Conservation (phyloP, 2,329 filamentous ascomycete genomes). For the Microsporum canis region DNA sequence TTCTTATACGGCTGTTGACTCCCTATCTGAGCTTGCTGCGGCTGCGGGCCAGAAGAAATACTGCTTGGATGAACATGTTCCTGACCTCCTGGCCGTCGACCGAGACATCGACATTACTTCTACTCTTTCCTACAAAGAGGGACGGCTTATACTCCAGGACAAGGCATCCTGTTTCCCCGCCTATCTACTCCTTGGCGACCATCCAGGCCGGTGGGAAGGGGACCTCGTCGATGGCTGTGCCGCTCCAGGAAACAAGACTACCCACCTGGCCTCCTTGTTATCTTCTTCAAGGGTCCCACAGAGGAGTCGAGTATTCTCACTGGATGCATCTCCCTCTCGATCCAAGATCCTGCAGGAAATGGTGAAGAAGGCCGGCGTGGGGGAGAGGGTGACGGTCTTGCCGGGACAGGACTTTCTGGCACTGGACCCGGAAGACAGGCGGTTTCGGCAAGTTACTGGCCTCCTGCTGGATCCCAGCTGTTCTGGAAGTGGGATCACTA, state of each 20-base stretch:
- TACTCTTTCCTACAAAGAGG: conserved; percentile 59
- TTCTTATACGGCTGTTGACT: conserved; percentile 46
- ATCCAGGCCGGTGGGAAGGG: conserved; percentile 42
- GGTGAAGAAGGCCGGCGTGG: conserved; percentile 65
- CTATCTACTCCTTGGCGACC: conserved; percentile 59
- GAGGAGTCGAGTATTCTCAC: conserved; percentile 40
- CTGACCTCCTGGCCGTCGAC: conserved; percentile 69
- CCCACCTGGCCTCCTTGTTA: conserved; percentile 72
- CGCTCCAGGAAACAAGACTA: conserved; percentile 95
- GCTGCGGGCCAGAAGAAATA: conserved; percentile 37
- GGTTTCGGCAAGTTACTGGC: conserved; percentile 61
- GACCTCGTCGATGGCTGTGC: conserved; percentile 87
- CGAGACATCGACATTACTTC: conserved; percentile 60
- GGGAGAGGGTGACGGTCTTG: conserved; percentile 54
- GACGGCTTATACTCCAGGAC: conserved; percentile 81
- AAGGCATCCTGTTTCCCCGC: conserved; percentile 97
- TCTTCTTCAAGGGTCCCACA: conserved; percentile 17
- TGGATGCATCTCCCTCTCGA: conserved; percentile 38
- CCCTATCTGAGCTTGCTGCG: conserved; percentile 45
- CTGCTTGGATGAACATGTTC: conserved; percentile 68
- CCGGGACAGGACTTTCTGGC: conserved; percentile 72
- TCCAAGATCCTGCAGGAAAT: conserved; percentile 72
- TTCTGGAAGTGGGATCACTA: conserved; percentile 88
- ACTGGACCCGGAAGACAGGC: conserved; percentile 51
- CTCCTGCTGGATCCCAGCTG: conserved; percentile 88